These are phyloP conservation scores for Tagetes erecta DNA, from an alignment of 129 eudicot genomes.

Conservation along the genomic window DNA sequence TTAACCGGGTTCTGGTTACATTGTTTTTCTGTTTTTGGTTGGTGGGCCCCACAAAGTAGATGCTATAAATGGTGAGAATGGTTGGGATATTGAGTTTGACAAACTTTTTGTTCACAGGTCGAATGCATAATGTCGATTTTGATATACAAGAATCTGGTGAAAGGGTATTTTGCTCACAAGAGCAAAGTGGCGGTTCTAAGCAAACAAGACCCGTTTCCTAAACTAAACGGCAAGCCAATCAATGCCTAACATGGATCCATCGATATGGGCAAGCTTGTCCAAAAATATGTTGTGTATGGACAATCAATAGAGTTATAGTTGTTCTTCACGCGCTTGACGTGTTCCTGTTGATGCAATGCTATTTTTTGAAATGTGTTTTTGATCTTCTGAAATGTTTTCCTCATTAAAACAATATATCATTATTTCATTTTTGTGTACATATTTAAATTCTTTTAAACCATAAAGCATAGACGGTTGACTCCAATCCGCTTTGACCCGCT, in stretches of 20 bases:
- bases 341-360: no score
- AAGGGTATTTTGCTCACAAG: constrained; percentile 98
- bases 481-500: no score
- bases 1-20: not conserved
- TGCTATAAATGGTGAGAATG: constrained; percentile 1
- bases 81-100: not conserved
- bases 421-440: no score
- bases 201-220: constrained; percentile 97
- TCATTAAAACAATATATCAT: no score
- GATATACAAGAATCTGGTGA: constrained; percentile 82
- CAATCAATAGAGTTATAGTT: not conserved
- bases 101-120: constrained; percentile 50
- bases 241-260: constrained; percentile 38
- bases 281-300: not conserved
- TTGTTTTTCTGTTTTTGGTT: not conserved
- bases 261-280: not conserved
- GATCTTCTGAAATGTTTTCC: no score
- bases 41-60: not conserved
- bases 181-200: constrained; percentile 92
- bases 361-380: no score
- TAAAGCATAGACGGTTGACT: no score
- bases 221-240: constrained; percentile 86
- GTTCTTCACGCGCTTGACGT: not conserved
- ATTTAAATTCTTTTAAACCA: no score
- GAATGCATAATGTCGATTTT: constrained; percentile 91